Conservation (phyloP, 352 stramenopile species). For the Pythium volutum region DNA sequence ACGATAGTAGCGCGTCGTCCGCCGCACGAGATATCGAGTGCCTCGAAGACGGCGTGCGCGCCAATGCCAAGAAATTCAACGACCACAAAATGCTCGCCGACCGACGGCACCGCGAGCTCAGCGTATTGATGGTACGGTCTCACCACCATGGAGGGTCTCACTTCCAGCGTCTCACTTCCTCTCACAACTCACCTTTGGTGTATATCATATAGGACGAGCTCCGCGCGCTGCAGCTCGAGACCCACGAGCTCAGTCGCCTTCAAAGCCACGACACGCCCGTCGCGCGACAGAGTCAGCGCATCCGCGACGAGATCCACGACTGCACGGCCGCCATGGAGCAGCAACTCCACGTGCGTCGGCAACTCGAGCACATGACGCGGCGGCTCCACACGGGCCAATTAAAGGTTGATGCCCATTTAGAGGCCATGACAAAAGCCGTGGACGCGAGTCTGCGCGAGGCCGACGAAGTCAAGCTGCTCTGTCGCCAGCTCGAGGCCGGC, state of each 20-base stretch:
- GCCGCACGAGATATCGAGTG: conserved; percentile 56
- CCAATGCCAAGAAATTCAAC: conserved; percentile 77
- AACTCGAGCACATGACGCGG: conserved; percentile 82
- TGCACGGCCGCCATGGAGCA: conserved; percentile 76
- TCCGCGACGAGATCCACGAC: conserved; percentile 66
- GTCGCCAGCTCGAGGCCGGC: conserved; percentile 72
- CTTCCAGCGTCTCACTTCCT: too few species aligned
- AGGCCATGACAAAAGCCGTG: conserved; percentile 62
- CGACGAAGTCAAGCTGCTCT: conserved; percentile 73
- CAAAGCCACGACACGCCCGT: conserved; percentile 77
- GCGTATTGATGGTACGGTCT: conserved; percentile 40
- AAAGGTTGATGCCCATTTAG: conserved; percentile 63
- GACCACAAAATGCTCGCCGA: conserved; percentile 71
- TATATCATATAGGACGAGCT: conserved; percentile 56
- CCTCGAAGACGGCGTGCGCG: conserved; percentile 68
- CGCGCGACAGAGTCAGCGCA: conserved; percentile 63
- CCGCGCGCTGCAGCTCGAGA: conserved; percentile 67
- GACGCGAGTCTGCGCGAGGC: conserved; percentile 60
- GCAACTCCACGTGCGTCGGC: conserved; percentile 66
- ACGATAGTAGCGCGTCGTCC: conserved; percentile 34
- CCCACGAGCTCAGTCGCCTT: conserved; percentile 58
- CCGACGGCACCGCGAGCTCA: conserved; percentile 60
- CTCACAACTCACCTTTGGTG: too few species aligned
- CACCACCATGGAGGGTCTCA: neutral
- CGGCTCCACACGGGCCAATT: conserved; percentile 72